These are phyloP conservation scores for Anacardium occidentale DNA, from an alignment of 345 rosid genomes.

Conservation along the genomic window DNA sequence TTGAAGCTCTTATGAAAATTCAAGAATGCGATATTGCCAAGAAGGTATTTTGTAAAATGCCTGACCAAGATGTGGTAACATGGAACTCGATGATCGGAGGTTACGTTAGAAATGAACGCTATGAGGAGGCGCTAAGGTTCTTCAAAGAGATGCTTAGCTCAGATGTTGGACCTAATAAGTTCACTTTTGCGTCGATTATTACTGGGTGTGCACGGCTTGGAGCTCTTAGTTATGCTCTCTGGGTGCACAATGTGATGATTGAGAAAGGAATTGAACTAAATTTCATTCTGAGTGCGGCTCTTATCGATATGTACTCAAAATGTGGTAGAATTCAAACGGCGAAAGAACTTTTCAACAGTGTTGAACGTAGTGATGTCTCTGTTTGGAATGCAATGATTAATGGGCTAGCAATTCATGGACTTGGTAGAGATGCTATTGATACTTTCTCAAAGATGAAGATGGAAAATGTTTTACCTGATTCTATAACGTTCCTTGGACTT, in stretches of 20 bases:
- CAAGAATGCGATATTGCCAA: conserved; percentile 57
- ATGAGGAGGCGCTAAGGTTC: conserved; percentile 48
- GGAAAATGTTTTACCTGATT: conserved; percentile 57
- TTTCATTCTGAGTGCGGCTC: conserved; percentile 58
- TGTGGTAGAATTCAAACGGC: conserved; percentile 69
- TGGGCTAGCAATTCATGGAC: conserved; percentile 77
- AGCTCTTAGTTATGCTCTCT: conserved; percentile 45
- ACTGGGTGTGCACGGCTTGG: conserved; percentile 76
- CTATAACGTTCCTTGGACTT: conserved; percentile 61
- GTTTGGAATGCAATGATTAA: conserved; percentile 81
- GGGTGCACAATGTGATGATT: conserved; percentile 62
- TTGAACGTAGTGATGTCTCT: conserved; percentile 45
- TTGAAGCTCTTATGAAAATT: conserved; percentile 44
- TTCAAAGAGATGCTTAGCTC: conserved; percentile 51
- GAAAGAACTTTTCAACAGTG: conserved; percentile 49
- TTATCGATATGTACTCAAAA: conserved; percentile 69
- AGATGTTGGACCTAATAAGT: conserved; percentile 58
- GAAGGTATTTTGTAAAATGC: conserved; percentile 50
- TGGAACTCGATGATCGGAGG: conserved; percentile 86
- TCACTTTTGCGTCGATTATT: conserved; percentile 58
- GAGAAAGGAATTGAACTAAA: conserved; percentile 45
- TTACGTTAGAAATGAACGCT: conserved; percentile 50
- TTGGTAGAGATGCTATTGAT: conserved; percentile 49
- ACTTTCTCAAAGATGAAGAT: conserved; percentile 56
- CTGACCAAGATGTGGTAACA: conserved; percentile 50